Evolutionary conservation across 2,329 filamentous ascomycete genomes (phyloP), one percentile per base, ranked within the genome.

Genomic region (Cryoendolithus antarcticus): DNA sequence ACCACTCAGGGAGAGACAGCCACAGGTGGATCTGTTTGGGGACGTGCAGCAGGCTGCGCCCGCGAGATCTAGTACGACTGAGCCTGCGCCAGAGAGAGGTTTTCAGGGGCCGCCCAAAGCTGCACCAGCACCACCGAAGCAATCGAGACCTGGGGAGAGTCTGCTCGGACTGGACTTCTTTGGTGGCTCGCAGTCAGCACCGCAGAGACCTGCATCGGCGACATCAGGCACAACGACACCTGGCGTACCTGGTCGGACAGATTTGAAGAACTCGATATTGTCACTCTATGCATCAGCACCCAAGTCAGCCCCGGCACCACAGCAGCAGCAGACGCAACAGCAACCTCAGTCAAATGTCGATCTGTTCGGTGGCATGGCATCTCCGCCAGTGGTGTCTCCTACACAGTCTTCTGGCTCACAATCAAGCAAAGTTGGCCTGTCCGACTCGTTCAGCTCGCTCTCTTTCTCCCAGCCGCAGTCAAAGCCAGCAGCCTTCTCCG

Each of bases 211-310:
- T n/a, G 76, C 84, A 5, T 94, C 85, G 63, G 86, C 85, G 12
- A 74, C 80, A 4, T 77, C 80, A 11, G 74, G 78, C 9, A 65
- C 74, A 33, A 56, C 56, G 15, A 70, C 72, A 4, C 59, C 71
- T 3, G 68, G 68, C 11, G 71, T 72, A 9, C 79, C 83, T 51
- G 93, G 86, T 34, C 74, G 91, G 45, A 88, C 89, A 3, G 91
- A 98, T 57, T 68, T 98, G 44, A 98, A 98, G 64, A 89, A 95
- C 62, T 96, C 89, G 2, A 98, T 98, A 44, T 66, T 98, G 35
- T 98, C 91, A 6, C 72, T 98, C 10, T 98, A 98, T 58, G 86
- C 88, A 9, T 82, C 85, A 6, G 76, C 77, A 4, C 82, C 86
- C 1, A 82, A 86, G 55, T 77, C 84, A n/a, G 81, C 83, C 50